These are phyloP conservation scores for Oryza punctata DNA, from an alignment of 176 grass and related monocot genomes.

Conservation along the genomic window DNA sequence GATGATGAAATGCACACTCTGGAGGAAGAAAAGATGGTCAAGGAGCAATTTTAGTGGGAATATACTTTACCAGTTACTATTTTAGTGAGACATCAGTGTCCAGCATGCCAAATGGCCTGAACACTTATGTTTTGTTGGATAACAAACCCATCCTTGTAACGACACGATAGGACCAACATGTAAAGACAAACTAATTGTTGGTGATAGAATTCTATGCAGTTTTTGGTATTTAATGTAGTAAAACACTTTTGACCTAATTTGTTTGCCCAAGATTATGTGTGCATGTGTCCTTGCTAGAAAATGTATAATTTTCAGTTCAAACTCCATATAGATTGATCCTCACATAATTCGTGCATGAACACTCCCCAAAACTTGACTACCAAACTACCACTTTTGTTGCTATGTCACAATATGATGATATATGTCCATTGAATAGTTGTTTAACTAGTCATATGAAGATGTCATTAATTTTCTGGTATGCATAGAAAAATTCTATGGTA, in stretches of 20 bases:
- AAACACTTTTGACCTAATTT: conserved; percentile 26
- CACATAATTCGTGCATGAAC: background rate
- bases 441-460: background rate
- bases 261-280: background rate
- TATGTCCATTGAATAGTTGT: background rate
- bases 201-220: conserved; percentile 20
- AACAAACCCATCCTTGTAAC: background rate
- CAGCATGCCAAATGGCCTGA: conserved; percentile 21
- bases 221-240: background rate
- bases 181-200: conserved; percentile 15
- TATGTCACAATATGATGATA: background rate
- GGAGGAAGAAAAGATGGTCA: conserved; percentile 40
- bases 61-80: conserved; percentile 40
- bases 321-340: conserved; percentile 12
- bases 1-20: conserved; percentile 42
- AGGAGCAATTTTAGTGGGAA: conserved; percentile 39
- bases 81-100: conserved; percentile 33
- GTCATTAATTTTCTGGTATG: background rate
- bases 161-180: conserved; percentile 3
- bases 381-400: background rate
- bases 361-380: background rate
- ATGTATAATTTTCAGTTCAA: background rate
- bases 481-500: background rate
- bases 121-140: background rate
- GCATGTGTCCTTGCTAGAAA: background rate